Conservation (phyloP, 2,329 filamentous ascomycete species). For the Aspergillus transmontanensis region DNA sequence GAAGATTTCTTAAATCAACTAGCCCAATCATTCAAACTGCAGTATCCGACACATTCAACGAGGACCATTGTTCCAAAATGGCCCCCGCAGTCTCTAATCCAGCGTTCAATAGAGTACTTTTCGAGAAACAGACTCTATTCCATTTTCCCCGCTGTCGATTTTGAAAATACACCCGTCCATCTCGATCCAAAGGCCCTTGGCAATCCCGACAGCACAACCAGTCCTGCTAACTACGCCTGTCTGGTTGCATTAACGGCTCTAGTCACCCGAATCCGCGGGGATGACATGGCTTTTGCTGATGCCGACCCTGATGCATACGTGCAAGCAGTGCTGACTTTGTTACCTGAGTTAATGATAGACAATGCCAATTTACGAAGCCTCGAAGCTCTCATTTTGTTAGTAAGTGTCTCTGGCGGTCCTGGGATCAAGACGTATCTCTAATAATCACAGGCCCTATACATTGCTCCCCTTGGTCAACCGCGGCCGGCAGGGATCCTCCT, state of each 20-base stretch:
- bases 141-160: slow-evolving; percentile 26
- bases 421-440: background rate
- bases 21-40: slow-evolving; percentile 15
- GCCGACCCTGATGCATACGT: slow-evolving; percentile 27
- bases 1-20: slow-evolving; percentile 22
- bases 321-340: slow-evolving; percentile 22
- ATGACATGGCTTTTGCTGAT: slow-evolving; percentile 22
- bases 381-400: slow-evolving; percentile 24
- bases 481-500: slow-evolving; percentile 23
- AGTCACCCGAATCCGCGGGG: slow-evolving; percentile 26
- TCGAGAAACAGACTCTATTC: slow-evolving; percentile 25
- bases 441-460: slow-evolving; percentile 18
- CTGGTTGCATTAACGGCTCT: slow-evolving; percentile 27
- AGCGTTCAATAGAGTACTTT: slow-evolving; percentile 24
- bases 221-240: slow-evolving; percentile 20
- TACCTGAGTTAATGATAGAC: slow-evolving; percentile 27
- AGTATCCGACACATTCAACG: slow-evolving; percentile 7
- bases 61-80: slow-evolving; percentile 18
- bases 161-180: background rate
- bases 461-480: slow-evolving; percentile 26
- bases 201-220: slow-evolving; percentile 10
- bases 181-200: slow-evolving; percentile 11
- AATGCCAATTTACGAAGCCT: slow-evolving; percentile 18
- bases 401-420: slow-evolving; percentile 8
- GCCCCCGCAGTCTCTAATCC: slow-evolving; percentile 19